Evolutionary conservation across 2,329 filamentous ascomycete species (phyloP), one percentile per base, ranked within the genome.

Genomic region (Pyricularia sp.): DNA sequence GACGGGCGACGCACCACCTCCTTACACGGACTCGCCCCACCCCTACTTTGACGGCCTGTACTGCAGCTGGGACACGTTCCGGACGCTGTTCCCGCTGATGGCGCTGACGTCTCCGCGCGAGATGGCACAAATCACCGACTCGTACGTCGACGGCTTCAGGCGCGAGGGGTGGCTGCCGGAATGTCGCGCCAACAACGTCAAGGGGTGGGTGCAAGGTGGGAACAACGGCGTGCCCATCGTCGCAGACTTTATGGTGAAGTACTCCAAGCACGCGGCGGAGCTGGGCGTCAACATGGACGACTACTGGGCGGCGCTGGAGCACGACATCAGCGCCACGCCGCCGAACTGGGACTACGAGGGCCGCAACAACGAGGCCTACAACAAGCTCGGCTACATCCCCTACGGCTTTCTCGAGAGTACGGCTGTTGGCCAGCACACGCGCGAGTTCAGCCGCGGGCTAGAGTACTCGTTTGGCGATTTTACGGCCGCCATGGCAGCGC

Each of bases 201-300:
- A 86, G 70, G 87, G 66, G 86, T 83, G 4, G 89, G 90, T 69
- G 77, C 80, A 88, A 73, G 87, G 88, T 4, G 88, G 88, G 0
- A 89, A 86, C 0, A 89, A 90, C 66, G 85, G 87, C 13, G 87
- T 90, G 69, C 79, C 86, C 1, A 78, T 90, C 0, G 76, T 90
- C 1, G 83, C 80, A 0, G 88, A 90, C 70, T 68, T 65, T 9
- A 44, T 60, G 19, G 62, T 65, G 31, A 90, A 90, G 71, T 65
- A 65, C 84, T 84, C n/a, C 78, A 88, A 12, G 76, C 73, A 0
- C 73, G 77, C 5, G 83, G 81, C 1, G 80, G 90, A 3, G 84
- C 79, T 65, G 90, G 88, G 88, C 72, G 10, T 65, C 30, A 35
- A 35, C 60, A 61, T 61, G 60, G 60, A 61, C 60, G 60, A 61